Base-by-base conservation (phyloP, 2,329 filamentous ascomycete genomes). In the Endoconidiophora laricicola region DNA sequence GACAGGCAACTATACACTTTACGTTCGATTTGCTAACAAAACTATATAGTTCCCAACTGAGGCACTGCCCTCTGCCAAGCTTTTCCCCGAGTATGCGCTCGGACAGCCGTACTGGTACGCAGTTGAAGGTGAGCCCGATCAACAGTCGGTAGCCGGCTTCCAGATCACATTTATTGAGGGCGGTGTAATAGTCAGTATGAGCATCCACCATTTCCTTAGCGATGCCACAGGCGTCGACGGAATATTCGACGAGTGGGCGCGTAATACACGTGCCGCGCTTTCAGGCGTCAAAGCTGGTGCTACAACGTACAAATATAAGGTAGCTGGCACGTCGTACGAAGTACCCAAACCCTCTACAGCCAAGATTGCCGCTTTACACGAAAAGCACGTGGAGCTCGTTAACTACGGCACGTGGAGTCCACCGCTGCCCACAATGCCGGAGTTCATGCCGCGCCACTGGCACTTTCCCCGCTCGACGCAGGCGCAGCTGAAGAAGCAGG, bases 131-230 rank as follows among this genome's bases (percentile, higher is more conserved):
- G 42, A 29, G 9, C 16, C 20, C 18, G 1, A 6, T 6, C 6
- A 44, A 7, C 24, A 16, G 6, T 14, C 40, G n/a, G 26, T 44
- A 7, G 6, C 24, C 16, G 41, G 48, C 20, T 49, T 49, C 41
- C 48, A 49, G 24, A 40, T 44, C 12, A 44, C 48, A n/a, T 49
- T 49, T 14, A 49, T 49, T 12, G 42, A 49, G 9, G 48, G 48
- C 6, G 48, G 48, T 4, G 29, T 49, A 18, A 49, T 44, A n/a
- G 7, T 49, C 33, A 38, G 26, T 5, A 18, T 49, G 10, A n/a
- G 26, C n/a, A 12, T 44, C 3, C 48, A 49, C 16, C 48, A 44
- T 29, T 29, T 43, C 20, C 20, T 49, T n/a, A 23, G 40, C 29
- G 41, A 44, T 14, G 48, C 48, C 24, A 49, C 48, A 3, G 48